Evolutionary conservation across 352 stramenopile species (phyloP).

Genomic region (Phytophthora cactorum): DNA sequence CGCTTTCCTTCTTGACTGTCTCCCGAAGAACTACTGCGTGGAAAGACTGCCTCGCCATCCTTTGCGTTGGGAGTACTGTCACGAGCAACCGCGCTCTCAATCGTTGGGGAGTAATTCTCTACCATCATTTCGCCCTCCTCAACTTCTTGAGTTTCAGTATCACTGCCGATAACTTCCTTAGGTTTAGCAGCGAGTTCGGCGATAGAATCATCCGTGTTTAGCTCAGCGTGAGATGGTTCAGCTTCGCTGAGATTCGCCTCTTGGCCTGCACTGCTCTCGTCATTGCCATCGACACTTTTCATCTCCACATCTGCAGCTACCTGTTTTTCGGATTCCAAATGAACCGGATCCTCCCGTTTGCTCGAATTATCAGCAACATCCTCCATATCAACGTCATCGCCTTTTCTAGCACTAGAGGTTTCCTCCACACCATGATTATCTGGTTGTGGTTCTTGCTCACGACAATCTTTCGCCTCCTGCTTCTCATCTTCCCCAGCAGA

Average conservation of each 20-base stretch:
- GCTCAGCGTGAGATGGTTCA: background rate
- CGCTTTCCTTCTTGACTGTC: constrained; percentile 3
- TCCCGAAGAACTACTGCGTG: background rate
- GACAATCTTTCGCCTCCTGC: background rate
- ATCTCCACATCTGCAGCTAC: constrained; percentile 19
- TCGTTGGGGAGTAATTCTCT: constrained; percentile 10
- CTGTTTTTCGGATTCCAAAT: background rate
- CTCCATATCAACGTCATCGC: constrained; percentile 21
- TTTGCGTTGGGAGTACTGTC: constrained; percentile 3
- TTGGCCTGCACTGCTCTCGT: constrained; percentile 1
- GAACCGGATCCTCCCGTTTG: constrained; percentile 10
- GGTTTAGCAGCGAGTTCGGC: background rate
- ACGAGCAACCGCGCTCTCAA: background rate
- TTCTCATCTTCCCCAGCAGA: constrained; percentile 1
- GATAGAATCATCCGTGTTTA: background rate
- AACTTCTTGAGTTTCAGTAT: constrained; percentile 18
- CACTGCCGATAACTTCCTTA: constrained; percentile 6
- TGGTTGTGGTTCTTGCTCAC: background rate
- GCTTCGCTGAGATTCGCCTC: background rate
- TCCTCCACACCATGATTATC: constrained; percentile 3
- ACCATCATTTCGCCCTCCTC: constrained; percentile 38
- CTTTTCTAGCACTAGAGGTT: background rate
- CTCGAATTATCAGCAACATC: background rate
- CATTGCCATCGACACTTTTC: constrained; percentile 9
- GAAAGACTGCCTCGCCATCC: background rate